Evolutionary conservation across 1,284 basidiomycete species (phyloP), one percentile per base, ranked within the genome.

Genomic region (Baeospora myosura): DNA sequence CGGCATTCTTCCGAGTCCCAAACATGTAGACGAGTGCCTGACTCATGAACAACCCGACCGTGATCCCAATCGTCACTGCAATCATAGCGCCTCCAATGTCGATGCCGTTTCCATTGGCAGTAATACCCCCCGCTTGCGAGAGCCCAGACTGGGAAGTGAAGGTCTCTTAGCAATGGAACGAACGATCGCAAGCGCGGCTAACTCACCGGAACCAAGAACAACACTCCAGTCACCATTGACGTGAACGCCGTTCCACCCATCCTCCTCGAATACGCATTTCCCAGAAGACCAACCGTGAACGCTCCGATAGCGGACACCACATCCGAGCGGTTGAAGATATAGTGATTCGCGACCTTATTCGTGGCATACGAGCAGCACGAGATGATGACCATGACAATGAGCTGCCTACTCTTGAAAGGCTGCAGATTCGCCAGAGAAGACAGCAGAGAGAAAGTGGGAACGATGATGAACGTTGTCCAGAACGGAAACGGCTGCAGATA

Each of bases 181-280:
- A 21, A 29, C 4, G 20, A 17, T 20, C 14, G 26, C 10, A 14
- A 31, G 22, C n/a, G 12, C 7, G 21, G 29, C 14, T 21, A 21
- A 64, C 84, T 58, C 53, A 88, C 82, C 12, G 87, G 88, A 25
- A 91, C 85, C 47, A 91, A 65, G 64, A 91, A 89, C 49, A 89
- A 62, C 11, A 92, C 87, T 39, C 88, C 89, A 3, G 87, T 85
- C 22, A 89, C 87, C 87, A 90, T 92, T 3, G 82, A 82, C 4
- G 88, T 89, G 62, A 92, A 92, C 18, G 89, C 88, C 3, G 88
- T 91, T 7, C 89, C 89, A n/a, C 83, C 78, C 74, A 89, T 87
- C 54, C 79, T 77, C 42, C 88, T 69, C 43, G 88, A 90, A 59
- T 92, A 92, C 1, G 84, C 61, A 54, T 92, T 92, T 1, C 89